A percentile compares a stretch with the other conserved stretches of the same genome.
Conservation (phyloP, 108 stramenopile genomes). For the Schizochytrium sp. region DNA sequence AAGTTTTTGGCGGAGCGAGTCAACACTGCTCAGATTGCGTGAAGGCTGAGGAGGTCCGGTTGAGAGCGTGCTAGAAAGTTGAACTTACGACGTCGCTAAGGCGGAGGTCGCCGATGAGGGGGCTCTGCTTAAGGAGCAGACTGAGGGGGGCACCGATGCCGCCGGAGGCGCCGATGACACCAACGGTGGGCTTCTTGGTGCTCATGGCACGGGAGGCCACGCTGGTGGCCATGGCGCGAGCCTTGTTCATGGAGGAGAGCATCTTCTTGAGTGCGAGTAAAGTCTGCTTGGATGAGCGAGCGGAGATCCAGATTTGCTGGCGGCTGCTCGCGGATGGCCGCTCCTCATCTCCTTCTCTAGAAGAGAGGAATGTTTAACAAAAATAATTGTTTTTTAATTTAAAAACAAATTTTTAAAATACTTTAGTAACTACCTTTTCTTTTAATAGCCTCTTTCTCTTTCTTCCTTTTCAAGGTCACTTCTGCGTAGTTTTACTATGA, state of each 20-base stretch:
- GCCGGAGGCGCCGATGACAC: slow-evolving; percentile 93
- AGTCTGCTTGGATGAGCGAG: not conserved
- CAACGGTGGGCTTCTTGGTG: slow-evolving; percentile 72
- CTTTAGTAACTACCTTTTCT: too few species aligned
- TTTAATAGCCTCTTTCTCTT: too few species aligned
- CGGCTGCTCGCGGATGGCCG: not conserved
- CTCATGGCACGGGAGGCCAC: slow-evolving; percentile 19
- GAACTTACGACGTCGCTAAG: slow-evolving; percentile 78
- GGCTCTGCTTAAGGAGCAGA: slow-evolving; percentile 91
- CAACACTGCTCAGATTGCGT: too few species aligned
- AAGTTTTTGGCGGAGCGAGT: too few species aligned
- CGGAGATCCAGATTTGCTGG: not conserved
- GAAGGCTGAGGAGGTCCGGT: too few species aligned
- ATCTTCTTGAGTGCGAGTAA: not conserved
- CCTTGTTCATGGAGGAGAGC: slow-evolving; percentile 14
- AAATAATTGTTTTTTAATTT: too few species aligned
- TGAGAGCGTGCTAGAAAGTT: not conserved
- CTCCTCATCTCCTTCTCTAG: too few species aligned
- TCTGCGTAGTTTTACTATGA: too few species aligned
- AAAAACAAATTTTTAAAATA: too few species aligned
- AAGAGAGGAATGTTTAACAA: too few species aligned
- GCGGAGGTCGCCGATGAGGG: slow-evolving; percentile 82
- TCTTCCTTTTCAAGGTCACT: too few species aligned
- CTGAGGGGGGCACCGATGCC: slow-evolving; percentile 99
- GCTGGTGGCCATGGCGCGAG: slow-evolving; percentile 23